These are phyloP conservation scores for Ophiocordyceps camponoti-rufipedis DNA, from an alignment of 2,329 filamentous ascomycete species.

Conservation along the genomic window DNA sequence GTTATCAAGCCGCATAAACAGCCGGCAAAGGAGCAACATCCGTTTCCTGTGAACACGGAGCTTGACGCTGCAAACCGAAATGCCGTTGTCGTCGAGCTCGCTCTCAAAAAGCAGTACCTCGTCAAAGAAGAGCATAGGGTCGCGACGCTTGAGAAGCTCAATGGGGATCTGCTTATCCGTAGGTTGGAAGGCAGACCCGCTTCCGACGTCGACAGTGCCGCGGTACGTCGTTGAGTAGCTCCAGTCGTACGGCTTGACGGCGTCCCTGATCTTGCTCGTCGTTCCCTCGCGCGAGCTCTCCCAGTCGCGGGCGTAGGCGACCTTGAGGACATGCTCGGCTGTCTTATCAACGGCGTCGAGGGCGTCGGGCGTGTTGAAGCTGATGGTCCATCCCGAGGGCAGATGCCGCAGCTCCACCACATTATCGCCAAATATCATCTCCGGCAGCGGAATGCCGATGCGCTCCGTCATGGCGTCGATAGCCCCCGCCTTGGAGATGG, in stretches of 20 bases:
- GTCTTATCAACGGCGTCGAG: constrained; percentile 91
- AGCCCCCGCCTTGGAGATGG: constrained; percentile 79
- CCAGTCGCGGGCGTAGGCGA: constrained; percentile 87
- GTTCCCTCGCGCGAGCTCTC: constrained; percentile 48
- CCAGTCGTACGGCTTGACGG: constrained; percentile 96
- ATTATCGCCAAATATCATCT: constrained; percentile 99
- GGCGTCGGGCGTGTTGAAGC: constrained; percentile 74
- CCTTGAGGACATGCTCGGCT: constrained; percentile 74
- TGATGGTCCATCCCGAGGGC: constrained; percentile 58
- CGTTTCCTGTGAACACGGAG: constrained; percentile 80
- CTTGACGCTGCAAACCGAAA: constrained; percentile 79
- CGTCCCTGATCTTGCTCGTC: constrained; percentile 75
- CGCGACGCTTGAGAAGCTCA: constrained; percentile 68
- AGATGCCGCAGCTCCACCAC: constrained; percentile 55
- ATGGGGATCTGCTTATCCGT: constrained; percentile 48
- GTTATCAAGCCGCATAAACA: constrained; percentile 87
- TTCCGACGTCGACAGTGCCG: constrained; percentile 38
- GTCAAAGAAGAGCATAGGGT: constrained; percentile 93
- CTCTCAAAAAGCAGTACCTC: constrained; percentile 94
- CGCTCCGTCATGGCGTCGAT: constrained; percentile 70
- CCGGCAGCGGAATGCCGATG: constrained; percentile 74
- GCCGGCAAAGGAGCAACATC: constrained; percentile 65
- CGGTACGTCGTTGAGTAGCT: constrained; percentile 83
- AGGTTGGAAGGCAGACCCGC: constrained; percentile 12
- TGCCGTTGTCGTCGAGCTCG: constrained; percentile 94